Base-by-base conservation (phyloP, 768 basidiomycete genomes). In the Russula griseocarnosa region DNA sequence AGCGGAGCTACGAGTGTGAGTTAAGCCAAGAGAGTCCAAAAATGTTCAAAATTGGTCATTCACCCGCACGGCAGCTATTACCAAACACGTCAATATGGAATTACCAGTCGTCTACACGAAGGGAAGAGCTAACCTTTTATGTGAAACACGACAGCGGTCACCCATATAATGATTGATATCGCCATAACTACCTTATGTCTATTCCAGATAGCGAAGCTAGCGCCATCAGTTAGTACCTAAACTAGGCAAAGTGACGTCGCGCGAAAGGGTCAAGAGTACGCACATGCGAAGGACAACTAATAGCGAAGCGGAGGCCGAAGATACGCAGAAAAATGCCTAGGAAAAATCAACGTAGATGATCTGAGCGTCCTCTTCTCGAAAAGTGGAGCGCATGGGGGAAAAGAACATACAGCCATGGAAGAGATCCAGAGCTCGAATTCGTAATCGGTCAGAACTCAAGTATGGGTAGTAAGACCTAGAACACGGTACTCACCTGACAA, bases 261-360 rank as follows among this genome's bases (percentile, higher is more conserved):
- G 46, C 5, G 34, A 14, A 38, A 34, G 32, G 0, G 24, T 1
- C 8, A 10, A 34, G n/a, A 42, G 20, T 50, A 56, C 63, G 22
- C 42, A 65, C 63, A 46, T 51, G 54, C 63, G 63, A 26, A 65
- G 30, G 8, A 56, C 18, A 20, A 65, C 30, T 40, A 65, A 59
- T 8, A 65, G 13, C 1, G 60, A 56, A 9, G 63, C 60, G 2
- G 40, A 5, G 9, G 24, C 36, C 8, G 49, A 42, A 20, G 51
- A 32, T 10, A 53, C 11, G 20, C 54, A 54, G 8, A 36, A 55
- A 16, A 47, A n/a, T 1, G 24, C 40, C 65, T 62, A 54, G 26
- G 24, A 20, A 13, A 38, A 5, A 18, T 34, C 1, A 28, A 24
- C 13, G 3, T 38, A 0, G 16, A 14, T 5, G n/a, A 14, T 34